These are phyloP conservation scores for Tricholoma flavovirens DNA, from an alignment of 768 basidiomycete species.

Conservation along the genomic window DNA sequence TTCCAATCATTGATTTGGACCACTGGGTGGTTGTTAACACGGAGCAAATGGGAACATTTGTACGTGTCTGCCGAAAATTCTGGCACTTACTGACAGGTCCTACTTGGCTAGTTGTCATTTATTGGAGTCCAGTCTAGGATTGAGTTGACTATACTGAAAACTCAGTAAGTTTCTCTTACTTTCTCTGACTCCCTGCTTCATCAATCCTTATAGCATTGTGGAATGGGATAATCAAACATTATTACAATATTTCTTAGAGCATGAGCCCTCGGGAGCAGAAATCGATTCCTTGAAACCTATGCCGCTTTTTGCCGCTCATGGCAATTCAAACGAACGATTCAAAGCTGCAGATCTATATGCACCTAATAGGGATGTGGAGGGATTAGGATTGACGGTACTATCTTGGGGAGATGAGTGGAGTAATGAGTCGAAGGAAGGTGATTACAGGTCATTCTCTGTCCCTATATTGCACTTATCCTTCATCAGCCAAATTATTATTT, in stretches of 20 bases:
- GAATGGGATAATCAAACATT: background rate
- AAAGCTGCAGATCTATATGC: background rate
- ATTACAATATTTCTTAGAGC: background rate
- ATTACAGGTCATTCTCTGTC: background rate
- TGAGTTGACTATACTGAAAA: background rate
- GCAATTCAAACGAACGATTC: background rate
- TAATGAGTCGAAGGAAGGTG: background rate
- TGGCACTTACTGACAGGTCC: background rate
- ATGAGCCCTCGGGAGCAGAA: background rate
- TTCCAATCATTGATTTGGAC: background rate
- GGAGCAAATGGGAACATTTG: background rate
- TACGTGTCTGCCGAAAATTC: background rate
- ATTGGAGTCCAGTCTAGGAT: background rate
- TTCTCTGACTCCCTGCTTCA: background rate
- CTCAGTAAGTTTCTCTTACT: background rate
- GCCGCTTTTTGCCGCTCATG: background rate
- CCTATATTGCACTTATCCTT: background rate
- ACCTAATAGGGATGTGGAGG: background rate
- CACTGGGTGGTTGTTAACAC: background rate
- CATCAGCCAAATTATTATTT: background rate
- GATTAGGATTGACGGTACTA: background rate
- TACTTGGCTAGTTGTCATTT: background rate
- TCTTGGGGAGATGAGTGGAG: background rate
- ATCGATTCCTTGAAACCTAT: background rate
- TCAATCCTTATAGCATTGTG: background rate